A percentile compares a stretch with the other conserved stretches of the same genome.
Conservation (phyloP, 164 flowering plant genomes). For the Euptelea pleiosperma region DNA sequence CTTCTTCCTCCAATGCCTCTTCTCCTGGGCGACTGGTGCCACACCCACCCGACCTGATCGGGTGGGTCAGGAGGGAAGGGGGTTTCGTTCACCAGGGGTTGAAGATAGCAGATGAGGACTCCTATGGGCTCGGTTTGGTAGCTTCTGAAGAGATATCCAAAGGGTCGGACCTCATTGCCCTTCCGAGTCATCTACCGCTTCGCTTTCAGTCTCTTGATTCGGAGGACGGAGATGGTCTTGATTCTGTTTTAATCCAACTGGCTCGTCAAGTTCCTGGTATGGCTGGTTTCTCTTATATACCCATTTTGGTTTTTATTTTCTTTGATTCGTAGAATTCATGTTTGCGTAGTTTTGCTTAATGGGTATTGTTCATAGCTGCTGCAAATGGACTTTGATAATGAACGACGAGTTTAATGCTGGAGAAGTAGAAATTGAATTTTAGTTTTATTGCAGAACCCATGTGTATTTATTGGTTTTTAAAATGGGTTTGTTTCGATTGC, state of each 20-base stretch:
- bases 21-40: conserved; percentile 52
- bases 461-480: too few species aligned
- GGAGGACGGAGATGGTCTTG: conserved; percentile 20
- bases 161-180: conserved; percentile 69
- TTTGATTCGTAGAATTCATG: neutral
- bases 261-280: conserved; percentile 74
- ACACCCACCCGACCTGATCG: conserved; percentile 75
- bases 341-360: neutral
- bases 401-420: neutral
- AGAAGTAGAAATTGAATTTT: neutral
- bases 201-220: conserved; percentile 31
- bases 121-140: conserved; percentile 62
- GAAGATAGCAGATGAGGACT: conserved; percentile 38
- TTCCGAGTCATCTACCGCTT: conserved; percentile 68
- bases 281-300: neutral
- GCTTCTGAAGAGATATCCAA: conserved; percentile 55
- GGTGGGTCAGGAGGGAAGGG: conserved; percentile 78
- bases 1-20: conserved; percentile 32
- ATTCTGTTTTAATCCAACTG: conserved; percentile 41
- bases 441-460: neutral
- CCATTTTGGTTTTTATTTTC: neutral
- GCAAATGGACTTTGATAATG: neutral
- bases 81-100: conserved; percentile 82
- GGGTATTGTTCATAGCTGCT: neutral
- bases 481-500: too few species aligned